Evolutionary conservation across 2,329 filamentous ascomycete species (phyloP), one percentile per base, ranked within the genome.

Genomic region (Pseudocercospora fijiensis): DNA sequence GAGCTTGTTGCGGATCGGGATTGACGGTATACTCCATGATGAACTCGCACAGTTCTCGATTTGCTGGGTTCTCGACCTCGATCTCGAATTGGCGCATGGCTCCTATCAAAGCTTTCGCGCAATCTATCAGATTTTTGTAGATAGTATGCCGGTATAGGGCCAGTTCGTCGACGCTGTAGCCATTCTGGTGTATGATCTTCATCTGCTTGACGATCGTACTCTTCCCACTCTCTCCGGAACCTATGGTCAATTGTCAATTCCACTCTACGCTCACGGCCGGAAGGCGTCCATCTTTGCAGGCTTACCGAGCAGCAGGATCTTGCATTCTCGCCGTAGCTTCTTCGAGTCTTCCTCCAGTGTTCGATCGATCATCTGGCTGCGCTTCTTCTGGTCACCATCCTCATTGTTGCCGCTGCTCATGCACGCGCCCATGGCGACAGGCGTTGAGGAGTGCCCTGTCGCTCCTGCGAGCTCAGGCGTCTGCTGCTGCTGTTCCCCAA

Each of bases 201-300:
- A 99, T 99, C 84, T 99, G 95, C 80, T 99, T 99, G 71, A 99
- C 95, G 73, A 99, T 98, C 9, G 95, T 99, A 63, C 95, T 98
- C 81, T 99, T 99, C 71, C 95, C 95, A 79, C 94, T 98, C 82
- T 99, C 95, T 70, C 95, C 95, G 69, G 95, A 98, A 70, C 95
- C 95, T 97, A 60, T 57, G 52, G 49, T 57, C 57, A 45, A 37
- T 30, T 60, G 67, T 71, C 62, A 71, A 69, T 60, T 20, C 41
- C 8, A 43, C 33, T 16, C 16, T 13, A 18, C 13, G 22, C 52
- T n/a, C 4, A 9, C n/a, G 4, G 41, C 41, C 7, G n/a, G 20
- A 26, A 45, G 16, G 37, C 51, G 57, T 43, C 22, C 6, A 45
- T 20, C 13, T 20, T 33, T 7, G 13, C 11, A 37, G 10, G 16